These are phyloP conservation scores for Penicillium robsamsonii DNA, from an alignment of 495 filamentous ascomycete species.

Conservation along the genomic window DNA sequence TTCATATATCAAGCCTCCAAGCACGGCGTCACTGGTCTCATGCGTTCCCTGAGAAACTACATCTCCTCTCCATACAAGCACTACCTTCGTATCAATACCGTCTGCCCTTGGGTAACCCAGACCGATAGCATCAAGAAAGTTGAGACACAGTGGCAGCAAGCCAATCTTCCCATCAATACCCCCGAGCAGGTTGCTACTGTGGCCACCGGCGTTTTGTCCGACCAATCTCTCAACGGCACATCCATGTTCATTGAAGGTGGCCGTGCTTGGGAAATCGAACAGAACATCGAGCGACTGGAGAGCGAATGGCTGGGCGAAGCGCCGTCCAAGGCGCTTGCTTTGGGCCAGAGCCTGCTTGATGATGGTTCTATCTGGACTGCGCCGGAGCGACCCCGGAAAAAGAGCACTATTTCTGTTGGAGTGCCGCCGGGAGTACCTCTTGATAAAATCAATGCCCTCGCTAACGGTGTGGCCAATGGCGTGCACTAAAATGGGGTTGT, in stretches of 20 bases:
- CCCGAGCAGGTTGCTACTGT: conserved; percentile 43
- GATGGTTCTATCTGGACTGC: conserved; percentile 29
- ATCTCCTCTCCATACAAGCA: conserved; percentile 38
- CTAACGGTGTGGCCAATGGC: conserved; percentile 18
- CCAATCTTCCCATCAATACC: conserved; percentile 45
- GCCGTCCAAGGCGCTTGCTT: conserved; percentile 33
- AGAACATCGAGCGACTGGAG: conserved; percentile 42
- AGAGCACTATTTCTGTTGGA: conserved; percentile 23
- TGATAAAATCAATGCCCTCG: conserved; percentile 18
- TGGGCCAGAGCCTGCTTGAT: conserved; percentile 41
- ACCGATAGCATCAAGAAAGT: conserved; percentile 44
- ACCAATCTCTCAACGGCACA: conserved; percentile 38
- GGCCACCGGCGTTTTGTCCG: conserved; percentile 41
- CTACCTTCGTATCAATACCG: conserved; percentile 49
- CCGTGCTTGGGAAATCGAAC: conserved; percentile 49
- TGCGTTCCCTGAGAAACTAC: conserved; percentile 46
- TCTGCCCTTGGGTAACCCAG: conserved; percentile 55
- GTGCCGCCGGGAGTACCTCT: conserved; percentile 25
- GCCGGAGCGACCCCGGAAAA: conserved; percentile 15
- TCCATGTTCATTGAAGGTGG: conserved; percentile 50
- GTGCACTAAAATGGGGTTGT: conserved; percentile 3
- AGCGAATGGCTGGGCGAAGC: conserved; percentile 46
- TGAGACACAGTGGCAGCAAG: conserved; percentile 41
- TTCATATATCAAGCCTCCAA: conserved; percentile 52
- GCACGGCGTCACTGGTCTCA: conserved; percentile 49